These are phyloP conservation scores for Aspergillus fijiensis DNA, from an alignment of 2,329 filamentous ascomycete species.

Conservation along the genomic window DNA sequence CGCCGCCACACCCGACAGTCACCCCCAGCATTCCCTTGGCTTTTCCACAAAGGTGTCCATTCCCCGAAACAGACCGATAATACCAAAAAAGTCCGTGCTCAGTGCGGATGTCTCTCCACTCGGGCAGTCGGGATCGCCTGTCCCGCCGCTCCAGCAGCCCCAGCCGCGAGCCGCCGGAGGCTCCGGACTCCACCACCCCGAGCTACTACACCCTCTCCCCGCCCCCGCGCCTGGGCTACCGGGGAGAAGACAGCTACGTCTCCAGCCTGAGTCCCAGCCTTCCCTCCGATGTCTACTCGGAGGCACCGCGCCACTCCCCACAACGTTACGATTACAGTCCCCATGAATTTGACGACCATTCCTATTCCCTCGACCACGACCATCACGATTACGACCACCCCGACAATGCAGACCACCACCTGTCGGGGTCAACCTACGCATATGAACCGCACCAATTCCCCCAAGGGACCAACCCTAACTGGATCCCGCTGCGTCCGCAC, in stretches of 20 bases:
- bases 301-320: not conserved
- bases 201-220: constrained; percentile 9
- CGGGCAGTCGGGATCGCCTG: constrained; percentile 35
- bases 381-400: not conserved
- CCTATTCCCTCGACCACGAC: constrained; percentile 3
- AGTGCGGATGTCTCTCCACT: constrained; percentile 29
- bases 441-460: not conserved
- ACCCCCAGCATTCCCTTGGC: not conserved
- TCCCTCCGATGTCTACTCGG: not conserved
- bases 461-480: constrained; percentile 15
- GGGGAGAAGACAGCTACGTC: constrained; percentile 6
- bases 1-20: constrained; percentile 2
- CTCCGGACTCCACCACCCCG: constrained; percentile 14
- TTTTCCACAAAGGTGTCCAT: too few species aligned
- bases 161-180: constrained; percentile 17
- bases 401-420: too few species aligned
- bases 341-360: constrained; percentile 8
- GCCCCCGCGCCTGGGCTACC: not conserved
- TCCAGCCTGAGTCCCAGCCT: not conserved
- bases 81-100: too few species aligned
- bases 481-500: constrained; percentile 20
- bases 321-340: constrained; percentile 19
- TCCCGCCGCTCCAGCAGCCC: not conserved
- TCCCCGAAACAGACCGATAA: too few species aligned
- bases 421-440: not conserved